These are phyloP conservation scores for Populus hybrid DNA, from an alignment of 441 rosid species.

Conservation along the genomic window DNA sequence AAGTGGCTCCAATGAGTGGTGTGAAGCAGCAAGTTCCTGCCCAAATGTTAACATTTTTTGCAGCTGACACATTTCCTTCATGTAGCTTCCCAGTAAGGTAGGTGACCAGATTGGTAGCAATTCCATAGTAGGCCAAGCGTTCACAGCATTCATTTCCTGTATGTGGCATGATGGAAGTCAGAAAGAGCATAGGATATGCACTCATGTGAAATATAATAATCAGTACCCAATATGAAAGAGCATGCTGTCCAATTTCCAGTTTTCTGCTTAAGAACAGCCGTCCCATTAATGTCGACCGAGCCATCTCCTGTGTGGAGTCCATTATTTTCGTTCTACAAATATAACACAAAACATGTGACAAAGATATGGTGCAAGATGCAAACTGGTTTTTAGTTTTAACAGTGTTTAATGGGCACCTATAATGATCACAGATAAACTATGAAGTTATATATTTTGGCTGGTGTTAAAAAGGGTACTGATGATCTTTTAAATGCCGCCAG, in stretches of 20 bases:
- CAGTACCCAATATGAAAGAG: constrained; percentile 57
- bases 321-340: constrained; percentile 30
- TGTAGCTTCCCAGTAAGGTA: constrained; percentile 69
- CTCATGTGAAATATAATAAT: background rate
- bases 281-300: constrained; percentile 49
- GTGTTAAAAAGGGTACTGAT: background rate
- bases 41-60: constrained; percentile 83
- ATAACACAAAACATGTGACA: background rate
- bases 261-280: constrained; percentile 50
- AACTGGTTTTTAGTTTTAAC: background rate
- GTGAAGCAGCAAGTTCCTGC: constrained; percentile 85
- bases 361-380: background rate
- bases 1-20: constrained; percentile 79
- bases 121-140: constrained; percentile 87
- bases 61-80: constrained; percentile 81
- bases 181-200: background rate
- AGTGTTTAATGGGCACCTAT: background rate
- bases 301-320: constrained; percentile 60
- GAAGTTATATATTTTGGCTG: background rate
- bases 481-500: background rate
- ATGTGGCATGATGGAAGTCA: constrained; percentile 5
- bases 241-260: constrained; percentile 76
- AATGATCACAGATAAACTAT: background rate
- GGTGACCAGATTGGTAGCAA: constrained; percentile 73
- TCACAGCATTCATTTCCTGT: constrained; percentile 87